Evolutionary conservation across 768 basidiomycete species (phyloP).

Genomic region (Fomitopsis pulvina): DNA sequence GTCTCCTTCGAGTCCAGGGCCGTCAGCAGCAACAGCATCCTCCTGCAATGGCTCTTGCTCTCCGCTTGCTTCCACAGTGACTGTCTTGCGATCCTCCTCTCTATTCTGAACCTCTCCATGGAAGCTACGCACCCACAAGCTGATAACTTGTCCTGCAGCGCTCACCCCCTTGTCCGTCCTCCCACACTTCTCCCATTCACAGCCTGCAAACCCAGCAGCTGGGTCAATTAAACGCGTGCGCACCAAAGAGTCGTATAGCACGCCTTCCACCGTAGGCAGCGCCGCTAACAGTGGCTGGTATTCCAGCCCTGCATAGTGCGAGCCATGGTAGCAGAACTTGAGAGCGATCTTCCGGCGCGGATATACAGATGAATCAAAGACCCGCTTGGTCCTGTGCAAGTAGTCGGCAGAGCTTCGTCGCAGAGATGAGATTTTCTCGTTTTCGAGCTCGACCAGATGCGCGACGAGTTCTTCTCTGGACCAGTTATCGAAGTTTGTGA

Average conservation of each 20-base stretch:
- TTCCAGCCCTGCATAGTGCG: slow-evolving; percentile 88
- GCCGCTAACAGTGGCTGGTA: slow-evolving; percentile 66
- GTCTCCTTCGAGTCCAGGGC: slow-evolving; percentile 30
- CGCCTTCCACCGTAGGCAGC: slow-evolving; percentile 86
- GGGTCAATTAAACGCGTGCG: slow-evolving; percentile 74
- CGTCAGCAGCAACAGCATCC: slow-evolving; percentile 7
- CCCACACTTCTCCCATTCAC: slow-evolving; percentile 88
- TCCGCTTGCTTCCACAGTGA: no score
- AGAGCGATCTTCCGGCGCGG: slow-evolving; percentile 88
- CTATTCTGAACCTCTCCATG: slow-evolving; percentile 21
- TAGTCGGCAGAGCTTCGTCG: slow-evolving; percentile 18
- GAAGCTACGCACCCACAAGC: slow-evolving; percentile 82
- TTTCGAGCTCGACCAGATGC: slow-evolving; percentile 46
- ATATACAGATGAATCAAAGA: slow-evolving; percentile 62
- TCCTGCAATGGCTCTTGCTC: no score
- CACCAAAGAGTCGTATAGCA: slow-evolving; percentile 73
- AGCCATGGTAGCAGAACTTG: slow-evolving; percentile 88
- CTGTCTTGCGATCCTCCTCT: slow-evolving; percentile 11
- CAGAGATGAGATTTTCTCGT: slow-evolving; percentile 34
- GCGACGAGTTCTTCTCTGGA: slow-evolving; percentile 67
- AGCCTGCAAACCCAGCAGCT: slow-evolving; percentile 70
- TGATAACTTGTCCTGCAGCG: slow-evolving; percentile 89
- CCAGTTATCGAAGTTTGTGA: slow-evolving; percentile 43
- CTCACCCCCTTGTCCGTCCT: slow-evolving; percentile 95
- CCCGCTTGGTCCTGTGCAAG: slow-evolving; percentile 21